Evolutionary conservation across 441 rosid species (phyloP).

Genomic region (Hypseocharis bilobata): DNA sequence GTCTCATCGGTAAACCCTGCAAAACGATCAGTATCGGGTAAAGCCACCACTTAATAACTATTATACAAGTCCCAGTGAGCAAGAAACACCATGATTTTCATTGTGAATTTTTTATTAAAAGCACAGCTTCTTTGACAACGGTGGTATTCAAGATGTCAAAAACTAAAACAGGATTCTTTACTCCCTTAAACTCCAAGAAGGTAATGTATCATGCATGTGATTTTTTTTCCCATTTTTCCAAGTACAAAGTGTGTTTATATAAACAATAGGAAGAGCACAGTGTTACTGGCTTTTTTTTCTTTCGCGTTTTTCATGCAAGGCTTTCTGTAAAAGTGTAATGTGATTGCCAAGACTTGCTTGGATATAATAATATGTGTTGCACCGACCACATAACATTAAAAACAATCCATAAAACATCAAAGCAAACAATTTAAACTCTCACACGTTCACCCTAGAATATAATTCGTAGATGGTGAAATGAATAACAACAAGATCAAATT

Average conservation of each 20-base stretch:
- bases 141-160: neutral
- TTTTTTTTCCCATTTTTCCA: neutral
- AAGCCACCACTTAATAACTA: constrained; percentile 19
- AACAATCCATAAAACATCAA: neutral
- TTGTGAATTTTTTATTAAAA: neutral
- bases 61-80: constrained; percentile 9
- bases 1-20: constrained; percentile 81
- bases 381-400: neutral
- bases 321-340: too few species aligned
- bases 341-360: neutral
- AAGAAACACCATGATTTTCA: constrained; percentile 9
- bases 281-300: neutral
- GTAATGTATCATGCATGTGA: neutral
- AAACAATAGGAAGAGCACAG: too few species aligned
- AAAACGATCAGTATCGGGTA: constrained; percentile 17
- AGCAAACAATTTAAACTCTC: neutral
- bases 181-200: neutral
- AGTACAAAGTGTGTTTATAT: too few species aligned
- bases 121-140: neutral
- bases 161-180: too few species aligned
- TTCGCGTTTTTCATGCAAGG: too few species aligned
- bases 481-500: neutral
- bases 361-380: neutral
- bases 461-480: neutral
- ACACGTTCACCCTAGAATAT: neutral